Conservation (phyloP, 306 rosid species). For the Vachellia collinsii region DNA sequence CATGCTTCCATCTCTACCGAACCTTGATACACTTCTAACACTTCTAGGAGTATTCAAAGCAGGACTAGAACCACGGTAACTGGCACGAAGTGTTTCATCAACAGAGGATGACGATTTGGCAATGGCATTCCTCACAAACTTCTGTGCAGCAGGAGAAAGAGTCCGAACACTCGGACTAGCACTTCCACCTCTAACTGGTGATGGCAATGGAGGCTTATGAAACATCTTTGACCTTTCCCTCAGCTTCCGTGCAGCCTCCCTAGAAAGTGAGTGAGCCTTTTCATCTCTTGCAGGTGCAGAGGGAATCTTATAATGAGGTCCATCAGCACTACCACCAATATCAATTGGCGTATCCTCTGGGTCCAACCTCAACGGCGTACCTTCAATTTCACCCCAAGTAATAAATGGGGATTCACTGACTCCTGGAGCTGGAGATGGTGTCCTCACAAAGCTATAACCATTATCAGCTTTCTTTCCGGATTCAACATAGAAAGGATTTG, state of each 20-base stretch:
- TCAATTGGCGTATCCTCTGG: constrained; percentile 82
- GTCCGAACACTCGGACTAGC: constrained; percentile 85
- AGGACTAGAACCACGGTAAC: constrained; percentile 90
- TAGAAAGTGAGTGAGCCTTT: constrained; percentile 88
- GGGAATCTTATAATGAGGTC: constrained; percentile 88
- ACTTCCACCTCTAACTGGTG: constrained; percentile 86
- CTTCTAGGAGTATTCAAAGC: constrained; percentile 76
- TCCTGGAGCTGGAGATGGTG: constrained; percentile 96
- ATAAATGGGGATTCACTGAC: constrained; percentile 87
- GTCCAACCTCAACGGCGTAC: constrained; percentile 92
- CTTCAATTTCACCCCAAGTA: constrained; percentile 98
- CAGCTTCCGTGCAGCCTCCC: constrained; percentile 84
- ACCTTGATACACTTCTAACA: constrained; percentile 78
- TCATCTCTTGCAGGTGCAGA: constrained; percentile 76
- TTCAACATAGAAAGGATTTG: constrained; percentile 78
- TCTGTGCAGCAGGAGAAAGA: constrained; percentile 95
- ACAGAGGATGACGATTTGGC: constrained; percentile 76
- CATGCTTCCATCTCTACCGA: constrained; percentile 66
- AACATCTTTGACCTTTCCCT: constrained; percentile 87
- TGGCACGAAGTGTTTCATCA: constrained; percentile 95
- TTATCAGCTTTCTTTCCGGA: constrained; percentile 79
- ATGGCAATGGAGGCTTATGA: constrained; percentile 88
- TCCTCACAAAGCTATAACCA: constrained; percentile 85
- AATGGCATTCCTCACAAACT: constrained; percentile 88
- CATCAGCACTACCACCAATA: constrained; percentile 83